Evolutionary conservation across 2,329 filamentous ascomycete species (phyloP).

Genomic region (Thelonectria rubi): DNA sequence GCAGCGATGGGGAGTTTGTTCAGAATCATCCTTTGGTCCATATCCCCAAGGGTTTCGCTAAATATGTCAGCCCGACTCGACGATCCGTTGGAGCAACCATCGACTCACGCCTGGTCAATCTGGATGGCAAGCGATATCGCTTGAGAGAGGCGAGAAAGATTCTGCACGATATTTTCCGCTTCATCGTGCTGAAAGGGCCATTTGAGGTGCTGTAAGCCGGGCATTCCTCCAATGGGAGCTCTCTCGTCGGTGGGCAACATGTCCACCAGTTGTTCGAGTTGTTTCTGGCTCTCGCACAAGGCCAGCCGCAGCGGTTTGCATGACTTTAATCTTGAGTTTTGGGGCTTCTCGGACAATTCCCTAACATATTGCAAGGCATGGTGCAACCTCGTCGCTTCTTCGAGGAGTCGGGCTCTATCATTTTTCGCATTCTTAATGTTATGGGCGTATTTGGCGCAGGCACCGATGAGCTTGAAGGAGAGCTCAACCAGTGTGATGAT

Average conservation of each 20-base stretch:
- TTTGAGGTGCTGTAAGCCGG: constrained; percentile 1
- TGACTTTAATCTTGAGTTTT: background rate
- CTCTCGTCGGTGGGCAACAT: background rate
- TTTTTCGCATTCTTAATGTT: constrained; percentile 1
- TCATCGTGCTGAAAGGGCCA: constrained; percentile 16
- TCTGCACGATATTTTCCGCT: background rate
- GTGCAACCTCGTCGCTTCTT: background rate
- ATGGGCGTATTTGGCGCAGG: constrained; percentile 1
- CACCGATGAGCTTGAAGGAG: constrained; percentile 2
- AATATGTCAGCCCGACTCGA: background rate
- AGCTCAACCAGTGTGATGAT: constrained; percentile 1
- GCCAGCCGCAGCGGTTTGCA: background rate
- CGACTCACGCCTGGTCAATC: constrained; percentile 15
- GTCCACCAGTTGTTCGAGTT: background rate
- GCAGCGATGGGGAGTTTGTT: constrained; percentile 30
- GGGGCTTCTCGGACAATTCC: background rate
- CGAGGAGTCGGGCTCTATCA: constrained; percentile 6
- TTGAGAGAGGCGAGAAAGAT: background rate
- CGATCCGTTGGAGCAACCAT: background rate
- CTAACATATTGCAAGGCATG: background rate
- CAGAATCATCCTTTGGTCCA: constrained; percentile 21
- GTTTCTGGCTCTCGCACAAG: background rate
- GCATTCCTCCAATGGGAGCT: background rate
- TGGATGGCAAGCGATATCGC: constrained; percentile 1
- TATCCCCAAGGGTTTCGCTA: background rate